Evolutionary conservation across 1,139 yeast genomes (phyloP), one percentile per base, ranked within the genome.

Genomic region (Suhomyces bolitotheri): DNA sequence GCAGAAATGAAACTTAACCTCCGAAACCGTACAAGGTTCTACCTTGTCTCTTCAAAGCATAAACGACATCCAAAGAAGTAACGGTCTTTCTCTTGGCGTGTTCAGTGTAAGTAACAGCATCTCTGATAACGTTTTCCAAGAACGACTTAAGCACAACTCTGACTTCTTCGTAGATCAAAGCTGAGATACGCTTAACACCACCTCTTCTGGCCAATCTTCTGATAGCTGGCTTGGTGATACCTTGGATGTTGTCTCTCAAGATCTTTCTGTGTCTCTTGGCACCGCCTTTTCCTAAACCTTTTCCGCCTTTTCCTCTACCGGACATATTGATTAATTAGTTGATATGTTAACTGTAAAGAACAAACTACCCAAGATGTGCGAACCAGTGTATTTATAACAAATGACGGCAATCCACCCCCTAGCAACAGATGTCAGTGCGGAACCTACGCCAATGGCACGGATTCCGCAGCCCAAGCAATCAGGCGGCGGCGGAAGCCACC

Each of bases 181-280:
- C 97, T 51, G 97, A 90, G 61, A 92, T 92, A 85, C 97, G 96
- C 84, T 92, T 92, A 65, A 92, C 98, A 87, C 98, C 98, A 77
- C 98, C 98, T 87, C 98, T 89, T 83, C 98, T 90, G 45, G 98
- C 98, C 63, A 92, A 84, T 86, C 98, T 90, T 79, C 98, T 89
- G 68, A 92, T 92, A 62, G 98, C 98, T 67, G 98, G 98, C 81
- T 92, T 92, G 51, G 98, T 92, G 66, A 92, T 90, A 79, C 98
- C 98, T 78, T 90, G 97, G 56, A 92, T 90, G 90, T 92, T 92
- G 72, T 92, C 98, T 80, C 97, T 89, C 59, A 90, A 80, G 74
- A 92, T 88, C 87, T 90, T 90, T 83, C 97, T 87, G 89, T 92
- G 98, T 77, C 97, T 92, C 83, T 92, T 92, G 62, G 98, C 97